These are phyloP conservation scores for Cladophialophora yegresii DNA, from an alignment of 2,329 filamentous ascomycete species.

Conservation along the genomic window DNA sequence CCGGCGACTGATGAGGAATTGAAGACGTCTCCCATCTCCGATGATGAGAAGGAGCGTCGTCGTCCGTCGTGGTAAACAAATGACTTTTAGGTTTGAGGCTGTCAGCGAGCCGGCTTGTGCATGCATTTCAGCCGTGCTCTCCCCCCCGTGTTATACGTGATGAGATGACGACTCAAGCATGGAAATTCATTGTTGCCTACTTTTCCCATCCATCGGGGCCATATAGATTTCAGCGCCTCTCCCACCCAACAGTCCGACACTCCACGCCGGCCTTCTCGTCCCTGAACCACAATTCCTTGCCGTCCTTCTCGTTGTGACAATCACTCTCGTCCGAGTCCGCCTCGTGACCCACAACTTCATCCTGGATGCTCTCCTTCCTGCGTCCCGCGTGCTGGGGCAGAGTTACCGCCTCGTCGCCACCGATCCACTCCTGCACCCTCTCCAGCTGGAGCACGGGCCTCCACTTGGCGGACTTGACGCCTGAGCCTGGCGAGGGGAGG, in stretches of 20 bases:
- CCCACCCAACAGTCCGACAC: slow-evolving; percentile 53
- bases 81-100: background rate
- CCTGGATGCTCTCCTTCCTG: slow-evolving; percentile 9
- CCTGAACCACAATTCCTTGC: slow-evolving; percentile 46
- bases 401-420: slow-evolving; percentile 18
- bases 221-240: slow-evolving; percentile 38
- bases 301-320: slow-evolving; percentile 35
- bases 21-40: background rate
- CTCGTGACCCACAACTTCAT: background rate
- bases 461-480: slow-evolving; percentile 23
- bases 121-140: no score
- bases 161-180: background rate
- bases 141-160: background rate
- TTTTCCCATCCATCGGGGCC: background rate
- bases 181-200: background rate
- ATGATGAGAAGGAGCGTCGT: background rate
- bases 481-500: slow-evolving; percentile 38
- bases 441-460: slow-evolving; percentile 3
- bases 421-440: slow-evolving; percentile 20
- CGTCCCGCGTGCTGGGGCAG: slow-evolving; percentile 34
- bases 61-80: background rate
- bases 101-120: no score
- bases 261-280: slow-evolving; percentile 54
- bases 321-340: slow-evolving; percentile 39
- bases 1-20: background rate